Conservation (phyloP, 148 eudicot species). For the Rhododendron ferrugineum region DNA sequence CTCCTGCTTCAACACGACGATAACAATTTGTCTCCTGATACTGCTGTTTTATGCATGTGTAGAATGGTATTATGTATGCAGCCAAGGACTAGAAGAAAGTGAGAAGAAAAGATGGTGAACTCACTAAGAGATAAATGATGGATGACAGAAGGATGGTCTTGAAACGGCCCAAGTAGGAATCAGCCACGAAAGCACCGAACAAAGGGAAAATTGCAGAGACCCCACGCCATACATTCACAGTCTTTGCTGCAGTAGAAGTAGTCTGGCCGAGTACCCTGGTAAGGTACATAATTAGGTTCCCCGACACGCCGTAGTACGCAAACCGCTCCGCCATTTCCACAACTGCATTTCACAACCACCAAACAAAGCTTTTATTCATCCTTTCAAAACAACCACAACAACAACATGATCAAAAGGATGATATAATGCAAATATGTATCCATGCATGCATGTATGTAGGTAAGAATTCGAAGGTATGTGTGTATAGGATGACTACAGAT, state of each 20-base stretch:
- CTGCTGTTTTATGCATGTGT: neutral
- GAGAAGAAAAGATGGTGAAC: neutral
- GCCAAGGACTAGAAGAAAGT: neutral
- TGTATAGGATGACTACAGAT: slow-evolving; percentile 28
- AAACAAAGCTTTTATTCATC: neutral
- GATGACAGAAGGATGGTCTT: slow-evolving; percentile 55
- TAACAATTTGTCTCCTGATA: neutral
- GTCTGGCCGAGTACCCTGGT: slow-evolving; percentile 34
- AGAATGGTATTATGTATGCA: neutral
- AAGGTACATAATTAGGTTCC: slow-evolving; percentile 50
- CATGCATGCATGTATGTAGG: neutral
- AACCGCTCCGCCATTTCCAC: slow-evolving; percentile 51
- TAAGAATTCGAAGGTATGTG: neutral
- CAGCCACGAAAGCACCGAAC: slow-evolving; percentile 55
- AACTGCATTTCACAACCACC: slow-evolving; percentile 11
- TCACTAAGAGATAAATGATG: slow-evolving; percentile 42
- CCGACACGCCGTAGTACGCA: slow-evolving; percentile 41
- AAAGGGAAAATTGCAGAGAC: slow-evolving; percentile 31
- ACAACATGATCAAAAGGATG: neutral
- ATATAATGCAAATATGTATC: neutral
- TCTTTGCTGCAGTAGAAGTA: slow-evolving; percentile 54
- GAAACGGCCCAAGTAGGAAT: slow-evolving; percentile 63
- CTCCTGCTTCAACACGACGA: neutral
- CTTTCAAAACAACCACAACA: neutral
- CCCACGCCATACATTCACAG: slow-evolving; percentile 58